A percentile compares a stretch with the other conserved stretches of the same genome.
phyloP scores from a whole-genome alignment of 2,329 filamentous ascomycete species.

The Penicillium psychrosexuale region DNA sequence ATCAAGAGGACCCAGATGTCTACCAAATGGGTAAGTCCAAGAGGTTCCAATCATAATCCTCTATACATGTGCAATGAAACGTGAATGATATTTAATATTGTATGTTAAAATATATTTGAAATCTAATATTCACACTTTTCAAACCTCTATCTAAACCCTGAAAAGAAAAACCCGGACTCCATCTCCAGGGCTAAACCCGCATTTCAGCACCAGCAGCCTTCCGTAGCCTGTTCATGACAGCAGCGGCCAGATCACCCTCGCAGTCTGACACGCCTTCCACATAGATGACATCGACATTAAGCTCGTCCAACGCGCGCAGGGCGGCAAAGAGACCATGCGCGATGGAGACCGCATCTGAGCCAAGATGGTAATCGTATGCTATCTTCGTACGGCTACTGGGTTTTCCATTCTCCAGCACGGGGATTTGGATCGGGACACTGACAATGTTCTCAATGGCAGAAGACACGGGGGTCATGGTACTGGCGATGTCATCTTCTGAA shows the following conservation, averaged over 20 bases:
- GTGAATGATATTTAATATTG: background rate
- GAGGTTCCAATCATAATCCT: background rate
- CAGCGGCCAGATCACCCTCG: slow-evolving; percentile 77
- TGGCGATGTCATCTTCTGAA: slow-evolving; percentile 21
- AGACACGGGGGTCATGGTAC: slow-evolving; percentile 21
- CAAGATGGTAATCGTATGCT: slow-evolving; percentile 69
- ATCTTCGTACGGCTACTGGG: slow-evolving; percentile 26
- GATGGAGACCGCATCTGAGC: slow-evolving; percentile 67
- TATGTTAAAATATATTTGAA: background rate
- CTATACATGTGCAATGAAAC: background rate
- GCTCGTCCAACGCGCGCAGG: slow-evolving; percentile 76
- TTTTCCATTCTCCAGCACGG: slow-evolving; percentile 23
- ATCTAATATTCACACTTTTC: slow-evolving; percentile 6
- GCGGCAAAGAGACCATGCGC: slow-evolving; percentile 86
- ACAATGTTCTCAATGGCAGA: slow-evolving; percentile 27
- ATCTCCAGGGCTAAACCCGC: slow-evolving; percentile 40
- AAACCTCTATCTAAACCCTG: background rate
- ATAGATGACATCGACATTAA: slow-evolving; percentile 76
- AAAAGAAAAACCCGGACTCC: background rate
- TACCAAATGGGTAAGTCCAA: slow-evolving; percentile 4
- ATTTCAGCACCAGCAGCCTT: slow-evolving; percentile 66
- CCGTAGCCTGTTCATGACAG: slow-evolving; percentile 77
- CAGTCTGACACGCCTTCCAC: slow-evolving; percentile 77
- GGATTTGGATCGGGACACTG: slow-evolving; percentile 23
- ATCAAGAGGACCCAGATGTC: background rate